Percentiles rank a stretch among this genome's conserved stretches.
phyloP scores from a whole-genome alignment of 1,139 yeast genomes.

The Saccharomyces pastorianus region DNA sequence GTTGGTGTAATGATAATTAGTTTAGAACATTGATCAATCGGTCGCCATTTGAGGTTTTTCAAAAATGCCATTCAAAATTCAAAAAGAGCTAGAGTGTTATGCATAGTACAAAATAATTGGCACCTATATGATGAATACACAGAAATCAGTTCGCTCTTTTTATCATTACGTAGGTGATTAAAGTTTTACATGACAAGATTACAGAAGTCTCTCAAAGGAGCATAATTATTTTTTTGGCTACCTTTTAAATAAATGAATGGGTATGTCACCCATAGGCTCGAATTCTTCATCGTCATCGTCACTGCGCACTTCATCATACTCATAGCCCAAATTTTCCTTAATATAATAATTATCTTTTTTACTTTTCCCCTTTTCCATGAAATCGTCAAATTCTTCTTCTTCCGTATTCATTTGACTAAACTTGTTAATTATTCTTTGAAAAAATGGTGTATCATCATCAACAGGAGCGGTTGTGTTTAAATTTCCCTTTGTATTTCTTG shows the following conservation, averaged over 20 bases:
- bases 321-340: slow-evolving; percentile 22
- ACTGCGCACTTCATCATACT: slow-evolving; percentile 15
- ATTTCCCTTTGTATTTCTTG: not conserved
- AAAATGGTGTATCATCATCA: not conserved
- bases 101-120: no score
- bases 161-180: not conserved
- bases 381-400: slow-evolving; percentile 28
- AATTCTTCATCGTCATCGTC: slow-evolving; percentile 5
- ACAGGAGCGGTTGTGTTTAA: not conserved
- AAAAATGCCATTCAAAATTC: no score
- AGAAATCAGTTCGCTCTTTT: no score
- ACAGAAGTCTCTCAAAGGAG: not conserved
- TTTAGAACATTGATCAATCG: no score
- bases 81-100: no score
- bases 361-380: slow-evolving; percentile 7
- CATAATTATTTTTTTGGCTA: not conserved
- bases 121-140: no score
- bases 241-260: slow-evolving; percentile 1
- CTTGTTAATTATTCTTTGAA: slow-evolving; percentile 16
- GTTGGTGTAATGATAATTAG: no score
- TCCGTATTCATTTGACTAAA: slow-evolving; percentile 27
- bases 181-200: no score
- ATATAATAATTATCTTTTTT: slow-evolving; percentile 17
- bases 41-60: no score
- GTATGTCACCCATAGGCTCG: slow-evolving; percentile 4